phyloP scores from a whole-genome alignment of 495 filamentous ascomycete genomes.

The Penicillium cinerascens region DNA sequence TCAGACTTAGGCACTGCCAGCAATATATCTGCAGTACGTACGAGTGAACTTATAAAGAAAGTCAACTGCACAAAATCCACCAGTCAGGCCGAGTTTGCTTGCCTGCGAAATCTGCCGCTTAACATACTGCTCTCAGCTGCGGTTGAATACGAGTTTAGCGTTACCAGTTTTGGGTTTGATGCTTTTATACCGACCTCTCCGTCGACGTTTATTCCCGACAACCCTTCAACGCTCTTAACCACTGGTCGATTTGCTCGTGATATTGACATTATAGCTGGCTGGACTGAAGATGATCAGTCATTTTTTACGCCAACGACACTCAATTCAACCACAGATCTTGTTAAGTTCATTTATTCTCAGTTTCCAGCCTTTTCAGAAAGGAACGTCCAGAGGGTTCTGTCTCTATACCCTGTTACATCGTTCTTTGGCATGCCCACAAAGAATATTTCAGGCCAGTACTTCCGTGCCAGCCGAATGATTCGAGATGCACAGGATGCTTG shows the following conservation, averaged over 20 bases:
- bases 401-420: conserved; percentile 7
- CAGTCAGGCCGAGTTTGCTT: conserved; percentile 2
- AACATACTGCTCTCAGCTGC: background rate
- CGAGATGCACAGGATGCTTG: conserved; percentile 8
- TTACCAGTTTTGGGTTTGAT: background rate
- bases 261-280: conserved; percentile 9
- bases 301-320: background rate
- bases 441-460: conserved; percentile 8
- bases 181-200: conserved; percentile 5
- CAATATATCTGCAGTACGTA: background rate
- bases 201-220: conserved; percentile 8
- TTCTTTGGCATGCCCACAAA: background rate
- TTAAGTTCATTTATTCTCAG: background rate
- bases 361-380: conserved; percentile 1
- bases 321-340: background rate
- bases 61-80: conserved; percentile 5
- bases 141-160: background rate
- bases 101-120: conserved; percentile 3
- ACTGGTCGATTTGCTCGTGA: conserved; percentile 6
- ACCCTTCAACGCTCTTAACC: conserved; percentile 5
- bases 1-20: conserved; percentile 1
- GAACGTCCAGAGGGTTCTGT: conserved; percentile 4
- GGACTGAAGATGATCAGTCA: conserved; percentile 8
- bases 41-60: conserved; percentile 1
- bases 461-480: conserved; percentile 9